phyloP scores from a whole-genome alignment of 1,139 yeast species.

The Debaryomyces sp. region DNA sequence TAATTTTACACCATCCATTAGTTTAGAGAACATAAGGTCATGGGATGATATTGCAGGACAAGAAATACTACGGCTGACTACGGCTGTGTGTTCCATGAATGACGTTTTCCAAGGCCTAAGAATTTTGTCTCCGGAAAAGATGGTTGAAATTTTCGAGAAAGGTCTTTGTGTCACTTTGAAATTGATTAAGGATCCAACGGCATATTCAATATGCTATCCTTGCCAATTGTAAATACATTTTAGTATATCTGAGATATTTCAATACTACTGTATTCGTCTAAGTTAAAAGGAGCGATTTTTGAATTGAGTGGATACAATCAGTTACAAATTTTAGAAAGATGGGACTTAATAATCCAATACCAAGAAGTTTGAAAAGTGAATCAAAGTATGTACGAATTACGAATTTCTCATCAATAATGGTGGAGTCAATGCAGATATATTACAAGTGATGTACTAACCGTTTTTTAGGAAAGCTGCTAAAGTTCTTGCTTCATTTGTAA shows the following conservation, averaged over 20 bases:
- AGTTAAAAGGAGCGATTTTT: background rate
- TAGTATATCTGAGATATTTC: background rate
- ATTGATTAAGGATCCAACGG: slow-evolving; percentile 3
- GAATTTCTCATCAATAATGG: background rate
- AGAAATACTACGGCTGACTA: background rate
- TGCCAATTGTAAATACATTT: background rate
- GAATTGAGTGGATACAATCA: background rate
- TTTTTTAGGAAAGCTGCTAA: slow-evolving; percentile 84
- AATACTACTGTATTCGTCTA: background rate
- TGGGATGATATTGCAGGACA: background rate
- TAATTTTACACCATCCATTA: background rate
- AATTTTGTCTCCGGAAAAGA: background rate
- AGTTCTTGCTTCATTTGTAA: slow-evolving; percentile 82
- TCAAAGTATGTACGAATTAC: slow-evolving; percentile 61
- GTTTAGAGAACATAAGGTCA: background rate
- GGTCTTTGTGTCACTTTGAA: slow-evolving; percentile 4
- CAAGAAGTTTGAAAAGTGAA: slow-evolving; percentile 86
- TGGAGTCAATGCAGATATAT: background rate
- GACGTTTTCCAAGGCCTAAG: background rate
- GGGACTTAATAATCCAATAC: slow-evolving; percentile 90
- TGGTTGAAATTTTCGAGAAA: background rate
- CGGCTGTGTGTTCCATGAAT: background rate
- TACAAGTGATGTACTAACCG: slow-evolving; percentile 11
- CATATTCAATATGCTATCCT: slow-evolving; percentile 3
- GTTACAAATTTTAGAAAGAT: slow-evolving; percentile 17